Base-by-base conservation (phyloP, 306 rosid genomes). In the Vigna trinervia region DNA sequence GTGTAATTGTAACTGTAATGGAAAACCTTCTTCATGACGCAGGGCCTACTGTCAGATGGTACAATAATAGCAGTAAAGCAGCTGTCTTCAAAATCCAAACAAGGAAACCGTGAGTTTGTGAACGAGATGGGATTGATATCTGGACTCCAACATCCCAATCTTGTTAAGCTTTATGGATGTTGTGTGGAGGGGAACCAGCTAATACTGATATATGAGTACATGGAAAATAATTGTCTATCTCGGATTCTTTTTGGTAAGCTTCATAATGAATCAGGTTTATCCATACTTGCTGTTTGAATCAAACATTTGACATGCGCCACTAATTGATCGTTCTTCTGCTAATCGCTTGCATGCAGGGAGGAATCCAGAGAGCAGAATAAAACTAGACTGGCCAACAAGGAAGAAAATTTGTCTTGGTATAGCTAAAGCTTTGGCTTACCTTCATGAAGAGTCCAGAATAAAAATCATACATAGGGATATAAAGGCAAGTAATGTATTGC, bases 111-210 rank as follows among this genome's bases (percentile, higher is more conserved):
- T 1, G 98, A 94, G 86, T 94, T 94, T 77, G 86, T 94, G 76
- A 94, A 84, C 75, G 98, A 94, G 88, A 90, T 92, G 57, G 98
- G 98, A 85, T 86, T 92, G 92, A 84, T 94, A 78, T 94, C 98
- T 26, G 98, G 93, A 76, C 87, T 92, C 50, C 92, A 89, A 76
- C 98, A 94, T 81, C 97, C 95, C 41, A 94, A 92, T 86, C 98
- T 94, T 78, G 98, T 94, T 75, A 92, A 90, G 92, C 92, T 94
- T 41, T 85, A 83, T 78, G 98, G 98, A 57, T 94, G 98, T 76
- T 94, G 98, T 73, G 89, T 82, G 51, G 98, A 94, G 81, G 96
- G 93, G 46, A 94, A 94, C 86, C 97, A 94, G 75, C 79, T 94
- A 63, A 84, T 89, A 73, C 82, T 94, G 77, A 81, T 94, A 50